Percentiles rank a stretch among this genome's conserved stretches.
phyloP scores from a whole-genome alignment of 1,284 basidiomycete genomes.

The Irpex lacteus region DNA sequence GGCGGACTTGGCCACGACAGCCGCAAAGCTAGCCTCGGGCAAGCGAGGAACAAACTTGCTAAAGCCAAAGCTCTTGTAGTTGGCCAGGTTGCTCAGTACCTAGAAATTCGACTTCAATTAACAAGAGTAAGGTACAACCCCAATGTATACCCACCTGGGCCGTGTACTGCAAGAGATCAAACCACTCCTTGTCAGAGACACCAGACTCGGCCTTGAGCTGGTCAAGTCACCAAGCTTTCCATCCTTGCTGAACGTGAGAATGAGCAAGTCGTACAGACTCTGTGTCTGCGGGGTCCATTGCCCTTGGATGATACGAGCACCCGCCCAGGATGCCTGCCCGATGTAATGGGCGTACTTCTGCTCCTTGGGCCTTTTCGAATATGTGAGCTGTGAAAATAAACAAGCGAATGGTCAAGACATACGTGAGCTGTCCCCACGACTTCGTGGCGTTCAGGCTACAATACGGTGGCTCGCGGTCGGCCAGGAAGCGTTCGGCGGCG shows the following conservation, averaged over 20 bases:
- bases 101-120: conserved; percentile 25
- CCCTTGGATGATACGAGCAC: conserved; percentile 77
- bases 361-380: conserved; percentile 53
- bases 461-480: conserved; percentile 66
- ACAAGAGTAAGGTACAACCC: conserved; percentile 1
- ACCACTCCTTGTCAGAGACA: conserved; percentile 60
- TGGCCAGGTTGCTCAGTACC: conserved; percentile 76
- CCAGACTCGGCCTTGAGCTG: conserved; percentile 50
- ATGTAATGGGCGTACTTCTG: conserved; percentile 76
- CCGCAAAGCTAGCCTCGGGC: conserved; percentile 55
- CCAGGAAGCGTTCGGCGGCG: conserved; percentile 60
- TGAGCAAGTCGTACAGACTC: conserved; percentile 67
- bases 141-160: conserved; percentile 50
- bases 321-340: conserved; percentile 73
- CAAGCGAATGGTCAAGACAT: conserved; percentile 9
- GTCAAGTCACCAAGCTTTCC: conserved; percentile 57
- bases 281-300: conserved; percentile 71
- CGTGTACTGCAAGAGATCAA: conserved; percentile 67
- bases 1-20: conserved; percentile 56
- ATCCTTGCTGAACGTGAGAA: conserved; percentile 62
- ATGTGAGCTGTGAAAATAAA: background rate
- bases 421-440: conserved; percentile 70
- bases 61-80: conserved; percentile 79
- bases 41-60: conserved; percentile 81
- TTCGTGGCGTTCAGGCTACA: conserved; percentile 65